These are phyloP conservation scores for Triticum timopheevii DNA, from an alignment of 176 grass and related monocot species.

Conservation along the genomic window DNA sequence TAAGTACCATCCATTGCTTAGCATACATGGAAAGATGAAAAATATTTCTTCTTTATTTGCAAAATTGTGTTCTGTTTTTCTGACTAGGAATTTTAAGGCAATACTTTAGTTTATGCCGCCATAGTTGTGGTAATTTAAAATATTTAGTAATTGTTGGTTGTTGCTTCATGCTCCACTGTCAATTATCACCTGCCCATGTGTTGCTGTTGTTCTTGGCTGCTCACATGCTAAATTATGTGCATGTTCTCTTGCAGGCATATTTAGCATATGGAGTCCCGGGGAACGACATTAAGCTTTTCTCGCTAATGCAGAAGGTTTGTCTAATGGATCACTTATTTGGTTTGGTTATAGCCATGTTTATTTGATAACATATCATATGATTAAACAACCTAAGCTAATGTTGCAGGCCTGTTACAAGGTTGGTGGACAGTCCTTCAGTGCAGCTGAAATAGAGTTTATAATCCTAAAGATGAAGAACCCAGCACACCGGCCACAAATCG, in stretches of 20 bases:
- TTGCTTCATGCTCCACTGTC: background rate
- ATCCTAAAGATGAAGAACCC: constrained; percentile 89
- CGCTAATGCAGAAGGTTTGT: constrained; percentile 91
- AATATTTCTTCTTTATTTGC: constrained; percentile 2
- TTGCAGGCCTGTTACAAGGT: constrained; percentile 85
- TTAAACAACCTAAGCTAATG: constrained; percentile 17
- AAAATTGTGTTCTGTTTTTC: background rate
- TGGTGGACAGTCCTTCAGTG: constrained; percentile 79
- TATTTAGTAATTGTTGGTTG: background rate
- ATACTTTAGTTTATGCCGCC: no score
- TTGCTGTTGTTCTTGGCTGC: background rate
- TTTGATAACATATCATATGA: constrained; percentile 4
- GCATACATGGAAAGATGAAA: constrained; percentile 8
- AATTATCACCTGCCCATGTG: background rate
- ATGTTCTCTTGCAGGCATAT: constrained; percentile 66
- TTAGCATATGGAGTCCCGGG: constrained; percentile 91
- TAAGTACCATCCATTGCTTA: constrained; percentile 37
- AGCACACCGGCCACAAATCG: constrained; percentile 68
- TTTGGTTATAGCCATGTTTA: constrained; percentile 3
- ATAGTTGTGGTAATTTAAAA: background rate
- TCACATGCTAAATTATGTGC: background rate
- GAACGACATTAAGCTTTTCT: constrained; percentile 89
- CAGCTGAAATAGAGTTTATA: constrained; percentile 85
- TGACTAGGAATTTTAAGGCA: background rate
- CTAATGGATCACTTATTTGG: background rate